Evolutionary conservation across 164 flowering plant species (phyloP).

Genomic region (Pachysandra terminalis): DNA sequence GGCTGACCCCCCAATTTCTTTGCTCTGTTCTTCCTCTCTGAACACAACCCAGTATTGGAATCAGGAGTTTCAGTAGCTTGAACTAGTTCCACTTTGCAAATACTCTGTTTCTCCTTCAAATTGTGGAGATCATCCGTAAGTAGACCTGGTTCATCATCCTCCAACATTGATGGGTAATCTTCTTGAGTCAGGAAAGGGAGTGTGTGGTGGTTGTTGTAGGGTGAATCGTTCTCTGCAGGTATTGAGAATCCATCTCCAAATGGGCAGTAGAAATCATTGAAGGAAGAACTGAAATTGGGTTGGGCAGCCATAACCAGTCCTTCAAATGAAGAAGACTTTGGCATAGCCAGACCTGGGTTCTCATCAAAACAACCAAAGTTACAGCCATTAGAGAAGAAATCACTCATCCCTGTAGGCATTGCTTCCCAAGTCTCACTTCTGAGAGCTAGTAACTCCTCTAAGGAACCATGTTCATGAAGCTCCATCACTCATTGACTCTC

Average conservation of each 20-base stretch:
- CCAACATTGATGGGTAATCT: constrained; percentile 25
- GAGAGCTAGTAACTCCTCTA: constrained; percentile 55
- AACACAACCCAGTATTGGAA: constrained; percentile 26
- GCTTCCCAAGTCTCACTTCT: constrained; percentile 44
- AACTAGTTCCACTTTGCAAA: constrained; percentile 38
- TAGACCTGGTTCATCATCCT: constrained; percentile 27
- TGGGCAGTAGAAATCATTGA: constrained; percentile 26
- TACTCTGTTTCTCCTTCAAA: constrained; percentile 16
- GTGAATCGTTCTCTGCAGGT: constrained; percentile 33
- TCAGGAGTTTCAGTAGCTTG: constrained; percentile 28
- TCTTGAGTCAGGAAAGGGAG: constrained; percentile 33
- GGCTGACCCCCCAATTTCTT: constrained; percentile 78
- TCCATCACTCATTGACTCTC: constrained; percentile 44
- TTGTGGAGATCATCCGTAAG: constrained; percentile 22
- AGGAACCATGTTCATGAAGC: constrained; percentile 41
- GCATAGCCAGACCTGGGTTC: constrained; percentile 24
- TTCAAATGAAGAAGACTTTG: constrained; percentile 34
- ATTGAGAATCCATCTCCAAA: constrained; percentile 30
- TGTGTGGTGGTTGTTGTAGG: constrained; percentile 16
- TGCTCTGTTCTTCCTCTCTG: constrained; percentile 35
- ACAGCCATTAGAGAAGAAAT: constrained; percentile 37
- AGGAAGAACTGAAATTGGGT: constrained; percentile 27
- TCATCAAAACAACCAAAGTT: constrained; percentile 43
- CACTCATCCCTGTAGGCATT: constrained; percentile 27
- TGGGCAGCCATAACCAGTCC: constrained; percentile 25